phyloP scores from a whole-genome alignment of 1,284 basidiomycete species.

The Sporisorium exsertum region DNA sequence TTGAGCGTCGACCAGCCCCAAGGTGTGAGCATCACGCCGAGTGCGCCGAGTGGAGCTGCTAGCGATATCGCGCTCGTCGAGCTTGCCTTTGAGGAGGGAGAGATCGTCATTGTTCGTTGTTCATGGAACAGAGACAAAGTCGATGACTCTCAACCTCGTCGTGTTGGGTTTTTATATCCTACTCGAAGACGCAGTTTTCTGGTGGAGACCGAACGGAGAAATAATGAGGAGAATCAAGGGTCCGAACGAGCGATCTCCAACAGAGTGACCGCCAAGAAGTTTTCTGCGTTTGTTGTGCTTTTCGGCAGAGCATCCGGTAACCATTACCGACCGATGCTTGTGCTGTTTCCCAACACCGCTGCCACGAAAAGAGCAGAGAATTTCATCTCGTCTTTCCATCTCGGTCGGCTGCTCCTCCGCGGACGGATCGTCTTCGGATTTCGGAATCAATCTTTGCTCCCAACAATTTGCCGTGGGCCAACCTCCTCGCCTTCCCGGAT shows the following conservation, averaged over 20 bases:
- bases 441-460: not conserved
- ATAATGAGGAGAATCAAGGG: no score
- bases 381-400: no score
- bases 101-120: conserved; percentile 12
- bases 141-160: not conserved
- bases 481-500: not conserved
- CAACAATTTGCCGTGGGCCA: not conserved
- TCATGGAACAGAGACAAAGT: no score
- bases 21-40: conserved; percentile 19
- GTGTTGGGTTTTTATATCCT: not conserved
- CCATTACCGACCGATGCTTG: no score
- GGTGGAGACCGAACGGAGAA: no score
- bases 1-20: conserved; percentile 28
- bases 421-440: not conserved
- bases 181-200: not conserved
- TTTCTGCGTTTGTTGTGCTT: no score
- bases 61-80: conserved; percentile 8
- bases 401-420: no score
- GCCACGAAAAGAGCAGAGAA: no score
- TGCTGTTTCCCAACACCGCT: not conserved
- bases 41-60: conserved; percentile 13
- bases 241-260: no score
- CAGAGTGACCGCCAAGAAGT: no score
- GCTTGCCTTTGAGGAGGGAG: conserved; percentile 1
- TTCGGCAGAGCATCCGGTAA: no score